Conservation (phyloP, 148 eudicot genomes). For the Nepenthes gracilis region DNA sequence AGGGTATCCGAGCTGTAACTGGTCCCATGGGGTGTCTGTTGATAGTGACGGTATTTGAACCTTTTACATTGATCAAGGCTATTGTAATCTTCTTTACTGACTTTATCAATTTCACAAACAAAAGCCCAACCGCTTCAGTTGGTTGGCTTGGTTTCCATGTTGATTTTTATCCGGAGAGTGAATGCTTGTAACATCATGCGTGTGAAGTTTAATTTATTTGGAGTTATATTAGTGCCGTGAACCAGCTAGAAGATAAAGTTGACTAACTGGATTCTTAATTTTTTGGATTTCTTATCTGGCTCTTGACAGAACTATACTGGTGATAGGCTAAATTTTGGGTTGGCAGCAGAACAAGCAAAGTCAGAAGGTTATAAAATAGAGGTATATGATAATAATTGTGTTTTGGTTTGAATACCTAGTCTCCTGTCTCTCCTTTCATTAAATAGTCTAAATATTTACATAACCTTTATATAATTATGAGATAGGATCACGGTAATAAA, state of each 20-base stretch:
- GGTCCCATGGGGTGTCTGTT: conserved; percentile 89
- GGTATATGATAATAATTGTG: conserved; percentile 28
- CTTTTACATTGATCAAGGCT: not conserved
- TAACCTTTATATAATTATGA: no score
- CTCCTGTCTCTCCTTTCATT: no score
- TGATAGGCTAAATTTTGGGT: conserved; percentile 89
- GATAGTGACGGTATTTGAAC: conserved; percentile 64
- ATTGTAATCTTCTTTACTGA: not conserved
- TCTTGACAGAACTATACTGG: conserved; percentile 82
- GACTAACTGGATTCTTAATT: not conserved
- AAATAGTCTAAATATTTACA: no score
- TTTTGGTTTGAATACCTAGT: not conserved
- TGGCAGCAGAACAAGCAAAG: conserved; percentile 98
- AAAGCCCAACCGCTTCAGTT: no score
- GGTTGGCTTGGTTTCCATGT: no score
- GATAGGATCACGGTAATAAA: no score
- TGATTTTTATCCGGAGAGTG: not conserved
- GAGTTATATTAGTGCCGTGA: not conserved
- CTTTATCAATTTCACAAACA: no score
- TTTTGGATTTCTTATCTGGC: not conserved
- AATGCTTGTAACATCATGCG: not conserved
- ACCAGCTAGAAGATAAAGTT: not conserved
- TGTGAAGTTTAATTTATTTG: not conserved
- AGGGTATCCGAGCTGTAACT: conserved; percentile 97
- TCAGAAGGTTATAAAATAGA: conserved; percentile 90